Evolutionary conservation across 768 basidiomycete species (phyloP).

Genomic region (Lepiota brunneoincarnata): DNA sequence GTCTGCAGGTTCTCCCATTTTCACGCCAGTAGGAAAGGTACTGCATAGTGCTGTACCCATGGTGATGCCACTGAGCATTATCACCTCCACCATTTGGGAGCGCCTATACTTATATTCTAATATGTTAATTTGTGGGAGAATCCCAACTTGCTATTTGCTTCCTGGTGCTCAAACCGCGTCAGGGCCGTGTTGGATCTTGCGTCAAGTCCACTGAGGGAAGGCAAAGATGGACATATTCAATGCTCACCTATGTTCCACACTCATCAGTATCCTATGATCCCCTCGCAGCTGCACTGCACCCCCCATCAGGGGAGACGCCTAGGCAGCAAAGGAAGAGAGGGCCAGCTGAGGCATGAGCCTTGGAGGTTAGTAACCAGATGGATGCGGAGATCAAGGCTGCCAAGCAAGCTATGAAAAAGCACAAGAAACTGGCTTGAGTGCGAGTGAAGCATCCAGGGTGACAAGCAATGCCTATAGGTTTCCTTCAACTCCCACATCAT

Average conservation of each 20-base stretch:
- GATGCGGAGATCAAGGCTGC: conserved; percentile 42
- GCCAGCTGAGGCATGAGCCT: conserved; percentile 40
- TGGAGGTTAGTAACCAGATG: conserved; percentile 33
- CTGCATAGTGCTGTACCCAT: conserved; percentile 25
- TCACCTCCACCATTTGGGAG: not conserved
- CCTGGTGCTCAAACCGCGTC: not conserved
- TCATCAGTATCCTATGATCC: conserved; percentile 22
- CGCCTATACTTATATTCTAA: no score
- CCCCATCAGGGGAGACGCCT: conserved; percentile 54
- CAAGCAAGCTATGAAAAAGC: conserved; percentile 38
- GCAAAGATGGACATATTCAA: not conserved
- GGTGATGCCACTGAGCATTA: conserved; percentile 6
- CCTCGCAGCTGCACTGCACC: conserved; percentile 39
- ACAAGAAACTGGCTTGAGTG: conserved; percentile 46
- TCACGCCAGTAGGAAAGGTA: conserved; percentile 30
- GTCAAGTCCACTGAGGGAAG: not conserved
- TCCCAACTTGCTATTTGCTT: no score
- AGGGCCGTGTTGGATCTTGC: not conserved
- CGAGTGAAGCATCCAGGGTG: conserved; percentile 16
- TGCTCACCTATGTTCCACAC: conserved; percentile 12
- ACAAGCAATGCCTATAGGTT: no score
- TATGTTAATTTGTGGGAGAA: no score
- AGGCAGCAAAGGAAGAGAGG: conserved; percentile 44
- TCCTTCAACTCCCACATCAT: conserved; percentile 16
- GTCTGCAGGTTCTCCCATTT: conserved; percentile 34